Evolutionary conservation across 352 stramenopile genomes (phyloP), one percentile per base, ranked within the genome.

Genomic region (Halophytophthora polymorphica): DNA sequence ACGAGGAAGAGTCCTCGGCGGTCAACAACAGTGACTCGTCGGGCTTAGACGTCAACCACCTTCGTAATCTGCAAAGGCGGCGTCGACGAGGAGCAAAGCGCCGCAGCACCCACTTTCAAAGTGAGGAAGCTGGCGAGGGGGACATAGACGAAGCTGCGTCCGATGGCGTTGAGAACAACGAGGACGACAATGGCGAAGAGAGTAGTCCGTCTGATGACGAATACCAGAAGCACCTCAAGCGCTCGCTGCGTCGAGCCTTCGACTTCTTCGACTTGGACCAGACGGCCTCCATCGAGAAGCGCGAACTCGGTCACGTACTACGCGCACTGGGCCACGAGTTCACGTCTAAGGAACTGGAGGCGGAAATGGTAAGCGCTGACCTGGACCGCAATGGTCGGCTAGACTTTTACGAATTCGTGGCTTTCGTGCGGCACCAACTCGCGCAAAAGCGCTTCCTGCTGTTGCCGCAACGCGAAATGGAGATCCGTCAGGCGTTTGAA

Each of bases 241-340:
- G 56, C 17, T 76, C 78, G 2, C 53, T 90, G 13, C 71, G 71
- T 3, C 69, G 73, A 43, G 82, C 75, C 13, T 93, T 90, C 40
- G 79, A 90, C 35, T 90, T 90, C 34, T 93, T 88, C 42, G 82
- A 93, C 38, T 50, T 84, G 5, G 75, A 93, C 31, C 73, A 78
- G 21, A 90, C 66, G 15, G 71, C 72, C 14, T 78, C 71, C 1
- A 93, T 93, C 15, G 78, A 88, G 33, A 87, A 86, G 41, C 63
- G 66, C 12, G 80, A 90, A 42, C 55, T 93, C 15, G 68, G 58
- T 10, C 74, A 87, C 29, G 74, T 93, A 2, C 54, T 93, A 3
- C 71, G 76, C 21, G 82, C 79, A 1, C 51, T 93, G 10, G 82
- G 77, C 1, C 70, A 93, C 48, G 79, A 93, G 35, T 80, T 90